Base-by-base conservation (phyloP, 108 stramenopile species). In the Fragilariopsis cylindrus region DNA sequence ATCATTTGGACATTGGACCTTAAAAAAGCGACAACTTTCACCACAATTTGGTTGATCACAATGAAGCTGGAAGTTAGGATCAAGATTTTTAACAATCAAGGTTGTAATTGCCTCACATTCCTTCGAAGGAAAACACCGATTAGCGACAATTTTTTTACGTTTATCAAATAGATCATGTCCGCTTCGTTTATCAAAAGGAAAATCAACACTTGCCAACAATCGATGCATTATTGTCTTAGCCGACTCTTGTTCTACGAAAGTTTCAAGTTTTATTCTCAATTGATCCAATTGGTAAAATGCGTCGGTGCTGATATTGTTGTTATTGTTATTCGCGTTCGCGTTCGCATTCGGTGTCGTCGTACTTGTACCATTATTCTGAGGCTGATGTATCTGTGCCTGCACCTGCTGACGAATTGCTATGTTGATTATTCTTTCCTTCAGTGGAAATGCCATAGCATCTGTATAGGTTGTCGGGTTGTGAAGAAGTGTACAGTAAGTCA, bases 71-170 rank as follows among this genome's bases (percentile, higher is more conserved):
- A 53, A 86, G 39, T 75, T 9, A 6, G 81, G 73, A 72, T 89
- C 88, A 39, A 87, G 69, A 54, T 85, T 78, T 47, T 79, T 75
- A 0, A 87, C 73, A 53, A 84, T 58, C 3, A 87, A 72, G 13
- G 67, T 68, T 15, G 88, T 80, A 42, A 86, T 74, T 4, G 76
- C 74, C 7, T 74, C 55, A 2, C 86, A 80, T 79, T 89, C 88
- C 41, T 75, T 44, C 30, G 72, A 52, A 45, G 74, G 44, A 18
- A 86, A 78, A 30, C 81, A 81, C 7, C 63, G 50, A 53, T 54
- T 52, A 11, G 70, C 56, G 11, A 75, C 55, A 4, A 47, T 11
- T 7, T 42, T 15, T 55, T 64, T 50, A 45, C 77, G 71, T 49
- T 67, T 63, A 11, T 52, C 52, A 47, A 78, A 78, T 2, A 45